phyloP scores from a whole-genome alignment of 176 grass and related monocot genomes.

The Ensete glaucum region DNA sequence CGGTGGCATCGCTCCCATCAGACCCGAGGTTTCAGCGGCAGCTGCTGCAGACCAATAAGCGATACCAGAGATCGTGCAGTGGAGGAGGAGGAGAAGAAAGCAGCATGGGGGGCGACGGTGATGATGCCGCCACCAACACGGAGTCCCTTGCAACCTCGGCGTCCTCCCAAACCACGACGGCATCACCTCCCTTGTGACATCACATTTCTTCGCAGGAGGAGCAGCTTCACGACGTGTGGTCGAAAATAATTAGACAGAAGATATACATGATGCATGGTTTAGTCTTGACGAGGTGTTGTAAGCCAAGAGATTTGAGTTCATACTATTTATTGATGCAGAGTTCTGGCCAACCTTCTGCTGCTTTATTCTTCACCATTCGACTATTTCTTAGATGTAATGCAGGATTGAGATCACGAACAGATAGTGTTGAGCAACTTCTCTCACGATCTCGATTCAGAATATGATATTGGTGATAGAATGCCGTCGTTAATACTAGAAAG shows the following conservation, averaged over 20 bases:
- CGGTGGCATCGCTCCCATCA: slow-evolving; percentile 26
- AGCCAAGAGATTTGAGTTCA: not conserved
- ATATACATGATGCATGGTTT: not conserved
- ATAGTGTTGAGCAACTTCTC: too few species aligned
- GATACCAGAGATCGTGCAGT: slow-evolving; percentile 3
- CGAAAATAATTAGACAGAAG: too few species aligned
- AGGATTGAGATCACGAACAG: too few species aligned
- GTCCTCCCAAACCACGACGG: slow-evolving; percentile 40
- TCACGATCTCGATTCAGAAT: too few species aligned
- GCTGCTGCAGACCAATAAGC: not conserved
- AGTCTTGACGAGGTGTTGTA: not conserved
- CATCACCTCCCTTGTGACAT: not conserved
- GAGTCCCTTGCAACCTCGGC: slow-evolving; percentile 32
- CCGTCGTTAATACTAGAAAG: too few species aligned
- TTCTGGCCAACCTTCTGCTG: not conserved
- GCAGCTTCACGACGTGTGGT: not conserved
- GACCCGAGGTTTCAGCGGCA: not conserved
- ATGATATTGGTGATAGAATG: too few species aligned
- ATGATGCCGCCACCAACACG: slow-evolving; percentile 10
- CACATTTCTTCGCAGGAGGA: not conserved
- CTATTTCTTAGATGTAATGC: too few species aligned
- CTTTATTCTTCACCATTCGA: too few species aligned
- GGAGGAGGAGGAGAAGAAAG: not conserved
- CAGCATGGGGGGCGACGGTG: not conserved
- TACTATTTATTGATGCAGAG: not conserved